Evolutionary conservation across 106 monocot genomes (phyloP).

Genomic region (Gastrodia elata): DNA sequence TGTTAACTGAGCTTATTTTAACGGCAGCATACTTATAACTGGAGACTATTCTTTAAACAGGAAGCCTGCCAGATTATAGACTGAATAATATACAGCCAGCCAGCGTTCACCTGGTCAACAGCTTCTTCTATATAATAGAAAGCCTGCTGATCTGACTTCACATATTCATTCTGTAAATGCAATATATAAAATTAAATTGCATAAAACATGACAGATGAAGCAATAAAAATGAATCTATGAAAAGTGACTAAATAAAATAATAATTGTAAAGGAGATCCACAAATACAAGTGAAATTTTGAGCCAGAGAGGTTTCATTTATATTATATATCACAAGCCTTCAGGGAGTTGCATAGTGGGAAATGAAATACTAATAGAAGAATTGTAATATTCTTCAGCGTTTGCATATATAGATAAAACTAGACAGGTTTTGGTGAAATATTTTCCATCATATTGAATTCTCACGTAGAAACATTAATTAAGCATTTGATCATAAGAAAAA

Average conservation of each 20-base stretch:
- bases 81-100: no score
- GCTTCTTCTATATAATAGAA: constrained; percentile 94
- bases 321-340: background rate
- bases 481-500: no score
- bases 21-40: background rate
- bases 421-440: no score
- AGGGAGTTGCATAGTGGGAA: no score
- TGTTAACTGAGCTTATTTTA: constrained; percentile 4
- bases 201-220: background rate
- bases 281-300: background rate
- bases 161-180: constrained; percentile 56
- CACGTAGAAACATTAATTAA: no score
- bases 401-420: no score
- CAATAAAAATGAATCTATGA: background rate
- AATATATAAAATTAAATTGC: background rate
- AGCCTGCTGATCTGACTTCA: constrained; percentile 79
- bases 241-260: background rate
- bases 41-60: background rate
- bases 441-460: no score
- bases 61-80: no score
- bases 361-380: no score
- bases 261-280: background rate
- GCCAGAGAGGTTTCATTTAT: constrained; percentile 1
- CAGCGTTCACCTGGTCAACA: constrained; percentile 68
- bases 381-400: no score